A percentile compares a stretch with the other conserved stretches of the same genome.
These are phyloP conservation scores for Fusarium sacchari DNA, from an alignment of 2,329 filamentous ascomycete species.

Conservation along the genomic window DNA sequence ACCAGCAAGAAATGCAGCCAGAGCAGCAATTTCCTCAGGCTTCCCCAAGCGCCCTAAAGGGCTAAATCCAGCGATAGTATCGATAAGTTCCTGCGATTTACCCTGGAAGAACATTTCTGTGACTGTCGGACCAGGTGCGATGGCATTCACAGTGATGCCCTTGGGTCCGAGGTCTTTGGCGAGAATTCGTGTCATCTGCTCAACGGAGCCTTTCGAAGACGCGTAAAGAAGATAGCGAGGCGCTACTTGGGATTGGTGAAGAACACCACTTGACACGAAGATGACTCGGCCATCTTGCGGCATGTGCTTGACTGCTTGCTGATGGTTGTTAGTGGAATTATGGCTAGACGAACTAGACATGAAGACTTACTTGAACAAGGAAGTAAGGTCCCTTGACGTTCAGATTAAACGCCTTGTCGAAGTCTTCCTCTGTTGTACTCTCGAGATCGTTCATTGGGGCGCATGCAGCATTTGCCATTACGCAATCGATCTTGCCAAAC, in stretches of 20 bases:
- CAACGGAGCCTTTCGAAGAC: not conserved
- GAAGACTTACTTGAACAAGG: not conserved
- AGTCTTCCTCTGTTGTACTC: not conserved
- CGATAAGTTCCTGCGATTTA: constrained; percentile 1
- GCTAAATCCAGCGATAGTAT: not conserved
- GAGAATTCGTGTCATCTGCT: constrained; percentile 12
- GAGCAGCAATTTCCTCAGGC: not conserved
- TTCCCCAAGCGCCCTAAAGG: not conserved
- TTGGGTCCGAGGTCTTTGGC: constrained; percentile 7
- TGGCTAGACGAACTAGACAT: not conserved
- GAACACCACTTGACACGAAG: constrained; percentile 1
- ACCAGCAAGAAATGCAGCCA: constrained; percentile 3
- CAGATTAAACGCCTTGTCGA: not conserved
- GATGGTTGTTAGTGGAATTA: accelerated
- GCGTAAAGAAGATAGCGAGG: constrained; percentile 18
- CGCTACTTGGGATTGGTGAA: not conserved
- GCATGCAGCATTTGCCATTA: constrained; percentile 16
- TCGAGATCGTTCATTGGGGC: constrained; percentile 12
- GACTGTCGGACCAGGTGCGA: constrained; percentile 5
- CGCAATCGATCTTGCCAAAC: constrained; percentile 4
- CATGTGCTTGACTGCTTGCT: constrained; percentile 13
- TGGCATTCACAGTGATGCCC: constrained; percentile 9
- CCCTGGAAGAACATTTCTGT: constrained; percentile 17
- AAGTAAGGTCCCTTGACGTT: constrained; percentile 12
- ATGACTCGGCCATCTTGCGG: not conserved